Evolutionary conservation across 257 asterid genomes (phyloP).

Genomic region (Fraxinus excelsior): DNA sequence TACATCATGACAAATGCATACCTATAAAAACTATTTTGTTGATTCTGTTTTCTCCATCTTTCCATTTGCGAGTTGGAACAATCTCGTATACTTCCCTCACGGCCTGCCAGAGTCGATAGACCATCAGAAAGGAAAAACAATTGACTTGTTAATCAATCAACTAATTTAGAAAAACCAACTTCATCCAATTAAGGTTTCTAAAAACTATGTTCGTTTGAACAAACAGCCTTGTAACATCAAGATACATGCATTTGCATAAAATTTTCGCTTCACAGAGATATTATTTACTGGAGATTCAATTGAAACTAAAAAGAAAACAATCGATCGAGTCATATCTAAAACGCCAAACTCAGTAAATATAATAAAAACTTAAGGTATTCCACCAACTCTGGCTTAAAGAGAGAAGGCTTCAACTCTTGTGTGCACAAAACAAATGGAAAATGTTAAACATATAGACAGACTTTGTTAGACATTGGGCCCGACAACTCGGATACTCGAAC

Average conservation of each 20-base stretch:
- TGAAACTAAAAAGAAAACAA: neutral
- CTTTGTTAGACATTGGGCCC: neutral
- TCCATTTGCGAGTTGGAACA: slow-evolving; percentile 83
- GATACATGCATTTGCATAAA: neutral
- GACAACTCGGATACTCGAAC: neutral
- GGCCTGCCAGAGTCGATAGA: slow-evolving; percentile 48
- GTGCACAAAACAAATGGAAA: neutral
- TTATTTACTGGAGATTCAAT: neutral
- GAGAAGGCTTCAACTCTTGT: slow-evolving; percentile 2
- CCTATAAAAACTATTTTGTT: slow-evolving; percentile 92
- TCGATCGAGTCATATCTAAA: neutral
- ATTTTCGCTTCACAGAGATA: too few relatives aligned
- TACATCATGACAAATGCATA: slow-evolving; percentile 23
- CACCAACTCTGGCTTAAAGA: neutral
- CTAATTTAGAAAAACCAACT: neutral
- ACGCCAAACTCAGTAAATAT: neutral
- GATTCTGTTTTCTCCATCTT: slow-evolving; percentile 52
- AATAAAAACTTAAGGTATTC: neutral
- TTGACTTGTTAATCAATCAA: neutral
- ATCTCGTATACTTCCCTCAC: slow-evolving; percentile 97
- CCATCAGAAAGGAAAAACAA: slow-evolving; percentile 1
- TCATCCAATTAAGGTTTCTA: neutral
- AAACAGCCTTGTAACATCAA: neutral
- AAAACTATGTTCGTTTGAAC: neutral
- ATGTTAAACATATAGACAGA: neutral